Conservation (phyloP, 2,329 filamentous ascomycete genomes). For the Cladosporium velox region DNA sequence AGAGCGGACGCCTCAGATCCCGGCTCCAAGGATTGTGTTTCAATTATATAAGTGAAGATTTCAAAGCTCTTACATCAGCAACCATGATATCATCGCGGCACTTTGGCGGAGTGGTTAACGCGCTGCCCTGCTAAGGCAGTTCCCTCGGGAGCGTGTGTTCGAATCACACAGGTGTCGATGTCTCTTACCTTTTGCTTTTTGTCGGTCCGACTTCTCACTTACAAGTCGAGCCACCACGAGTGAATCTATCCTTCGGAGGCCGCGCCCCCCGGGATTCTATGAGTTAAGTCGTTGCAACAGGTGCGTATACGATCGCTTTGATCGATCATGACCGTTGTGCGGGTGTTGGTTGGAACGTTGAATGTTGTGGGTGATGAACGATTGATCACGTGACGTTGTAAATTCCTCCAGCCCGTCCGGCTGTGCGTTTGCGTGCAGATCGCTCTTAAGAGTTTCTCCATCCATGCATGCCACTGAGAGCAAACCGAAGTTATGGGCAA, state of each 20-base stretch:
- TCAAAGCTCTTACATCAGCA: background rate
- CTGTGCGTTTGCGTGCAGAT: background rate
- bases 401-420: background rate
- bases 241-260: background rate
- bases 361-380: background rate
- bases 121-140: slow-evolving; percentile 14
- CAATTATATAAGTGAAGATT: background rate
- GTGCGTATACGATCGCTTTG: background rate
- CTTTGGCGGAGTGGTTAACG: slow-evolving; percentile 18
- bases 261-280: background rate
- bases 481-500: background rate
- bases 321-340: background rate
- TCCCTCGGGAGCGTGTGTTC: slow-evolving; percentile 45
- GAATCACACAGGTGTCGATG: slow-evolving; percentile 42
- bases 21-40: background rate
- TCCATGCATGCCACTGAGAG: background rate
- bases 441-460: background rate
- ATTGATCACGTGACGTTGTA: background rate
- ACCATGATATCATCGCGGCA: background rate
- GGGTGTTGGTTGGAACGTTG: background rate
- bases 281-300: background rate
- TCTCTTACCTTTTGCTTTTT: background rate
- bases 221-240: too few species aligned
- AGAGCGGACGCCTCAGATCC: too few species aligned
- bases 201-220: background rate